A percentile compares a stretch with the other conserved stretches of the same genome.
These are phyloP conservation scores for Akebia trifoliata DNA, from an alignment of 164 flowering plant species.

Conservation along the genomic window DNA sequence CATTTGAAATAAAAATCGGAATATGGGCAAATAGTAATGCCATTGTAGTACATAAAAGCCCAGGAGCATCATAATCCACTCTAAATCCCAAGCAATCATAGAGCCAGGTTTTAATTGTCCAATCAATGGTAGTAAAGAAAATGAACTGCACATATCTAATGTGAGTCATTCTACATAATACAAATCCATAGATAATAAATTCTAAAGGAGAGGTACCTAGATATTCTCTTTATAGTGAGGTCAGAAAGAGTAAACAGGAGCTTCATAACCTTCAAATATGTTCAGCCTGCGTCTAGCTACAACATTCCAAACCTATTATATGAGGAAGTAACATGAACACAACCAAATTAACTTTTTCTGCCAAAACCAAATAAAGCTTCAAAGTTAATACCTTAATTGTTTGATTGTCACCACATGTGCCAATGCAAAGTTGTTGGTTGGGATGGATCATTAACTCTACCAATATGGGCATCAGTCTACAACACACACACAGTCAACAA, in stretches of 20 bases:
- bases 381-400: too few relatives aligned
- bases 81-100: too few relatives aligned
- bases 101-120: too few relatives aligned
- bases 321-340: background rate
- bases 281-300: conserved; percentile 48
- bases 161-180: background rate
- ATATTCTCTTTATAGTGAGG: too few relatives aligned
- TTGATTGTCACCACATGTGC: conserved; percentile 59
- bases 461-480: conserved; percentile 71
- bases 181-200: background rate
- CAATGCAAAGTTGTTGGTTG: conserved; percentile 51
- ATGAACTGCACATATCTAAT: too few relatives aligned
- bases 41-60: too few relatives aligned
- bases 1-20: too few relatives aligned
- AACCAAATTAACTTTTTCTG: background rate
- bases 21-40: background rate
- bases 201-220: conserved; percentile 25
- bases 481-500: too few relatives aligned
- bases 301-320: conserved; percentile 60
- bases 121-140: too few relatives aligned
- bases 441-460: conserved; percentile 70
- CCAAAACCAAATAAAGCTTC: background rate
- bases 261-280: conserved; percentile 64
- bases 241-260: too few relatives aligned
- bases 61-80: too few relatives aligned